phyloP scores from a whole-genome alignment of 345 rosid genomes.

The Eucalyptus virginea region DNA sequence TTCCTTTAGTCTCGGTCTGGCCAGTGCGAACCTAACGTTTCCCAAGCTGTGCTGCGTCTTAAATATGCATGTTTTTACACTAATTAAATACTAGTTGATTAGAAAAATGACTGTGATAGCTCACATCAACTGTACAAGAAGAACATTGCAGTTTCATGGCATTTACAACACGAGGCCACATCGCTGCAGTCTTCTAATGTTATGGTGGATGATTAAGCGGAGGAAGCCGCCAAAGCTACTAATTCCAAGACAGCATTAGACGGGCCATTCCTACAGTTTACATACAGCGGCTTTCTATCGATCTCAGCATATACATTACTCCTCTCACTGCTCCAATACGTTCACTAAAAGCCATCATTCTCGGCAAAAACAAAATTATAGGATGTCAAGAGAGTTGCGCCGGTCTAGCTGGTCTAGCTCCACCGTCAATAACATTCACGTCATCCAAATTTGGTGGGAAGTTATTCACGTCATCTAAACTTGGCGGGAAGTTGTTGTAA shows the following conservation, averaged over 20 bases:
- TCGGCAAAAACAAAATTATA: not conserved
- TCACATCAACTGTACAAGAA: not conserved
- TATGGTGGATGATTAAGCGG: not conserved
- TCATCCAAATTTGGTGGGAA: not conserved
- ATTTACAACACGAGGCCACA: not conserved
- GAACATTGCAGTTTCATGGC: not conserved
- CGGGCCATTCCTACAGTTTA: not conserved
- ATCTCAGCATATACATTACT: not conserved
- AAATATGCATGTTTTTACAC: not conserved
- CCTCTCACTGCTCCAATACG: not conserved
- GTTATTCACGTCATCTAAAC: not conserved
- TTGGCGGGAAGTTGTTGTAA: not conserved
- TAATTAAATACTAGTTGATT: not conserved
- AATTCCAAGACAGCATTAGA: not conserved
- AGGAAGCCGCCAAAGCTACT: not conserved
- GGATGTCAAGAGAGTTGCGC: not conserved
- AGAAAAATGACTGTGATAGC: not conserved
- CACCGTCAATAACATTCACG: not conserved
- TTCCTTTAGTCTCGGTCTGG: not conserved
- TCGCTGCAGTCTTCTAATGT: not conserved
- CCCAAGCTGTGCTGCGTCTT: not conserved
- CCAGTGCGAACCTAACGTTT: not conserved
- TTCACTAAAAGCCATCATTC: not conserved
- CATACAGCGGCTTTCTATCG: not conserved
- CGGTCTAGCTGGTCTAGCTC: not conserved